Evolutionary conservation across 129 eudicot species (phyloP).

Genomic region (Centella asiatica): DNA sequence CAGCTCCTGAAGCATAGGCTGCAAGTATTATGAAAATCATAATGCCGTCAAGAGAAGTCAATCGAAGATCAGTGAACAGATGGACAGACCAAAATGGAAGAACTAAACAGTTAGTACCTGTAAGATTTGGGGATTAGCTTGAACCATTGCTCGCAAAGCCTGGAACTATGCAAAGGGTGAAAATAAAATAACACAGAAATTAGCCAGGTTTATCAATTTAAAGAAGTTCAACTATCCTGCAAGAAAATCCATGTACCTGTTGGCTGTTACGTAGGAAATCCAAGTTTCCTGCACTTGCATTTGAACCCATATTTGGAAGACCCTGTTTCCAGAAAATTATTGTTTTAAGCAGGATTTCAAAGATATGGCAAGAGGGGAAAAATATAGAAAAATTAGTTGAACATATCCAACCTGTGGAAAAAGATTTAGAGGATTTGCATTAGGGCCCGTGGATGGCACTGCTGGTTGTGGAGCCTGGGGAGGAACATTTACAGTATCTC

Average conservation of each 20-base stretch:
- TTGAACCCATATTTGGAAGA: conserved; percentile 46
- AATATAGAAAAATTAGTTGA: not conserved
- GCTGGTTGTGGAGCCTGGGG: conserved; percentile 33
- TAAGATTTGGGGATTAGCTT: conserved; percentile 64
- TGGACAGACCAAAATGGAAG: not conserved
- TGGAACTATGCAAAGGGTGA: conserved; percentile 36
- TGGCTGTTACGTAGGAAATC: conserved; percentile 61
- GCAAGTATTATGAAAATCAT: conserved; percentile 9
- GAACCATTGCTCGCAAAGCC: conserved; percentile 69
- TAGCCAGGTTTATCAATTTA: conserved; percentile 1
- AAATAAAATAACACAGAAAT: not conserved
- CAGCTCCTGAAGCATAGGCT: conserved; percentile 72
- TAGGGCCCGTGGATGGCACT: conserved; percentile 50
- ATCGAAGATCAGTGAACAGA: not conserved
- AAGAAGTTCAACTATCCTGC: not conserved
- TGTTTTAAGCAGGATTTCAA: not conserved
- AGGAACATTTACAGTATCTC: conserved; percentile 28
- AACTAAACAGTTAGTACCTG: conserved; percentile 32
- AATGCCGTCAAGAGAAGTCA: too few species aligned
- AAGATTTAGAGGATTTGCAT: conserved; percentile 63
- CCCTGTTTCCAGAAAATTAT: conserved; percentile 32
- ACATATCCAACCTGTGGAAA: conserved; percentile 56
- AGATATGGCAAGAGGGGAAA: not conserved
- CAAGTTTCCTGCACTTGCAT: conserved; percentile 46
- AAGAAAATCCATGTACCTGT: conserved; percentile 26